Percentiles rank a stretch among this genome's conserved stretches.
Conservation (phyloP, 495 filamentous ascomycete species). For the Neurospora sp. region DNA sequence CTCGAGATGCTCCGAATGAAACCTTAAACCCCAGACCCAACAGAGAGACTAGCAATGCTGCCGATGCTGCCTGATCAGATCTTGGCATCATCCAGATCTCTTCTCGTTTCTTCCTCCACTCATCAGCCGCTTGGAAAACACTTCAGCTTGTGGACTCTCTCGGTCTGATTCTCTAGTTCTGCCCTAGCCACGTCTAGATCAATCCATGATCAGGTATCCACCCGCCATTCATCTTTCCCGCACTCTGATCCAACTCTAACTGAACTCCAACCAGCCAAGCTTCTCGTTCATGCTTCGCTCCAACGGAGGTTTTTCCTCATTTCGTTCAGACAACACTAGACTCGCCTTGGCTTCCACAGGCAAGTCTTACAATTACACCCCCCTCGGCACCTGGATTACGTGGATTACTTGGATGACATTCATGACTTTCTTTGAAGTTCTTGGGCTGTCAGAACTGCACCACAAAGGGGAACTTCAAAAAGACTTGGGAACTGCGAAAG, state of each 20-base stretch:
- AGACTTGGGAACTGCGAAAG: not conserved
- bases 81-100: not conserved
- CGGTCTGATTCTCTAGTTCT: not conserved
- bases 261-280: not conserved
- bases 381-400: not conserved
- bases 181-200: not conserved
- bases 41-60: not conserved
- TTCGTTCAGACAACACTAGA: not conserved
- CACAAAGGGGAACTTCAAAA: not conserved
- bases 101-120: not conserved
- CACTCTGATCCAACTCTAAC: not conserved
- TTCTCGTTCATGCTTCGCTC: not conserved
- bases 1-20: not conserved
- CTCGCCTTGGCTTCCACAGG: not conserved
- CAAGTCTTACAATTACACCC: not conserved
- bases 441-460: not conserved
- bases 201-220: not conserved
- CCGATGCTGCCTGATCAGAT: not conserved
- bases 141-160: not conserved
- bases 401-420: not conserved
- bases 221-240: not conserved
- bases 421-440: not conserved
- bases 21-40: not conserved
- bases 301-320: not conserved
- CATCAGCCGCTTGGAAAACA: not conserved